Conservation (phyloP, 176 grass and related monocot species). For the Cenchrus fungigraminus region DNA sequence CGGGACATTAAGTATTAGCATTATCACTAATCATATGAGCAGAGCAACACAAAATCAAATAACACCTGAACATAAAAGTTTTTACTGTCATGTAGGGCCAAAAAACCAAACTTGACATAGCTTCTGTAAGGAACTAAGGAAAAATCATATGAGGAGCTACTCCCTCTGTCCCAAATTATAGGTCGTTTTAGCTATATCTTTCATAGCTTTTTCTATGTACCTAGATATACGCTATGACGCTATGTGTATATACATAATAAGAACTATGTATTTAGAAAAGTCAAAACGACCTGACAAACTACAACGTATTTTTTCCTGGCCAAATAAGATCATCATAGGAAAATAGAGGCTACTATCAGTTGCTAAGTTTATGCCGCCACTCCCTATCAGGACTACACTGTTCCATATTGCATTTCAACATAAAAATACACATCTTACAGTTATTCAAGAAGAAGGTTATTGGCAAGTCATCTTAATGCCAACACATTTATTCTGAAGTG, state of each 20-base stretch:
- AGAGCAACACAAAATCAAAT: slow-evolving; percentile 18
- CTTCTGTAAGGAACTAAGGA: slow-evolving; percentile 21
- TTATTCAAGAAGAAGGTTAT: slow-evolving; percentile 28
- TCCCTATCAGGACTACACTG: neutral
- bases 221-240: too few species aligned
- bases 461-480: neutral
- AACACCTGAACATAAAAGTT: neutral
- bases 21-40: slow-evolving; percentile 7
- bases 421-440: slow-evolving; percentile 9
- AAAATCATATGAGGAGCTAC: slow-evolving; percentile 15
- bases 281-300: neutral
- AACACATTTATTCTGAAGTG: slow-evolving; percentile 18
- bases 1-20: slow-evolving; percentile 18
- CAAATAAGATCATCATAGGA: slow-evolving; percentile 21
- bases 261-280: too few species aligned
- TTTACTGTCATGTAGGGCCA: slow-evolving; percentile 6
- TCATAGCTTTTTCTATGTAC: too few species aligned
- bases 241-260: too few species aligned
- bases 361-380: neutral
- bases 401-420: slow-evolving; percentile 30
- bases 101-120: slow-evolving; percentile 12
- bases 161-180: too few species aligned
- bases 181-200: too few species aligned
- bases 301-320: neutral
- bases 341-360: neutral